Base-by-base conservation (phyloP, 371 early-diverging fungal species). In the Parasitella parasitica region DNA sequence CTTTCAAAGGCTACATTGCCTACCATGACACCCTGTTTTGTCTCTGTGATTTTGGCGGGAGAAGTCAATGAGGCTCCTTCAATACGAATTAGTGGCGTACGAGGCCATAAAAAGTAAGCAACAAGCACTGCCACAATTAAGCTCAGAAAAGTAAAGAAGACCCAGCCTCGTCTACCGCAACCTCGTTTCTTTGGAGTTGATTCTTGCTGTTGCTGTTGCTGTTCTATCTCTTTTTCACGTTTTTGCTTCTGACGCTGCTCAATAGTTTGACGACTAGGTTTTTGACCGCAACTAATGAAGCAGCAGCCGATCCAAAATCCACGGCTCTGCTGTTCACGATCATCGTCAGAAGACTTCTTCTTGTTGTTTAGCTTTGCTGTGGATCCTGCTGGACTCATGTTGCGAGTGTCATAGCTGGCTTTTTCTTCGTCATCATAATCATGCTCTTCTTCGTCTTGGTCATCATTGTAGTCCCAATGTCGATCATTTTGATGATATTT, bases 31-130 rank as follows among this genome's bases (percentile, higher is more conserved):
- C 73, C 71, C 49, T 78, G 78, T 20, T 61, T 58, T 2, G 76
- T 75, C 35, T 76, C 71, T 2, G 72, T 70, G 4, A 76, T 67
- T 16, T 72, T 67, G 11, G 74, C 66, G 5, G 72, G 68, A 6
- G 64, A 53, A 2, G 69, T 69, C n/a, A 79, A 57, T 2, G 69
- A 63, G 2, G 76, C 79, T 12, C 79, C 74, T 57, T 79, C 76
- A n/a, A 79, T 74, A 9, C 79, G 76, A 64, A 79, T 74, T n/a
- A 79, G 39, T 0, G 79, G 79, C 16, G 76, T 76, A 6, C 76
- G 76, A 20, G 77, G 77, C 77, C 79, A 79, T 6, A 73, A 57
- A 28, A 75, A 57, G 38, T 67, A 75, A 22, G 69, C 56, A 3
- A 68, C 39, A 2, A 72, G 46, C 1, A 61, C 54, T 16, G 60